Conservation (phyloP, 352 stramenopile species). For the Elongisporangium prolatum region DNA sequence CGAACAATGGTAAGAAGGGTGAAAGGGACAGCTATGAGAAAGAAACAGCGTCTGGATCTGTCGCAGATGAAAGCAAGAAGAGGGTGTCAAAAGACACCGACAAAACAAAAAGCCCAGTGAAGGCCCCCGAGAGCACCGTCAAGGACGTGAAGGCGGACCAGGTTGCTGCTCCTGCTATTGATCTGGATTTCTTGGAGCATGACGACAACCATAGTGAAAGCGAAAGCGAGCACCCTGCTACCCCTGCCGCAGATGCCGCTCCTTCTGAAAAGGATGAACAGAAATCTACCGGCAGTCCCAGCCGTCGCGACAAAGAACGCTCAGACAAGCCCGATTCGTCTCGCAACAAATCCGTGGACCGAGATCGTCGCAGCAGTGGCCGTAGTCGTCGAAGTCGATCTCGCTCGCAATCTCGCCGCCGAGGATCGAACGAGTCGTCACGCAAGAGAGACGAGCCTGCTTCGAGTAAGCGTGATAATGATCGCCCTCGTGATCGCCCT, state of each 20-base stretch:
- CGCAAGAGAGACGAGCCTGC: constrained; percentile 16
- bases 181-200: constrained; percentile 81
- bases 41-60: neutral
- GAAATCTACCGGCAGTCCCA: constrained; percentile 19
- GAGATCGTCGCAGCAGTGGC: constrained; percentile 5
- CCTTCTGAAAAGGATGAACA: constrained; percentile 16
- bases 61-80: neutral
- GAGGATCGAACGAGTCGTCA: constrained; percentile 27
- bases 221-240: constrained; percentile 23
- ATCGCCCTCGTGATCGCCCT: constrained; percentile 12
- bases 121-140: constrained; percentile 34
- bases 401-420: constrained; percentile 39
- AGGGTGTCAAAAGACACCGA: constrained; percentile 7
- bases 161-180: constrained; percentile 75
- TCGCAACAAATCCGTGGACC: constrained; percentile 9
- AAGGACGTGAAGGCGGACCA: constrained; percentile 79
- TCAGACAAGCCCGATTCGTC: constrained; percentile 18
- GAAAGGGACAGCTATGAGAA: constrained; percentile 9
- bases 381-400: constrained; percentile 34
- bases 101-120: constrained; percentile 14
- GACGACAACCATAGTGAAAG: constrained; percentile 35
- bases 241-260: constrained; percentile 8
- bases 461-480: constrained; percentile 16
- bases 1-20: constrained; percentile 3
- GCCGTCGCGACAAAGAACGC: constrained; percentile 10